Conservation (phyloP, 495 filamentous ascomycete genomes). For the Evansstolkia leycettana region DNA sequence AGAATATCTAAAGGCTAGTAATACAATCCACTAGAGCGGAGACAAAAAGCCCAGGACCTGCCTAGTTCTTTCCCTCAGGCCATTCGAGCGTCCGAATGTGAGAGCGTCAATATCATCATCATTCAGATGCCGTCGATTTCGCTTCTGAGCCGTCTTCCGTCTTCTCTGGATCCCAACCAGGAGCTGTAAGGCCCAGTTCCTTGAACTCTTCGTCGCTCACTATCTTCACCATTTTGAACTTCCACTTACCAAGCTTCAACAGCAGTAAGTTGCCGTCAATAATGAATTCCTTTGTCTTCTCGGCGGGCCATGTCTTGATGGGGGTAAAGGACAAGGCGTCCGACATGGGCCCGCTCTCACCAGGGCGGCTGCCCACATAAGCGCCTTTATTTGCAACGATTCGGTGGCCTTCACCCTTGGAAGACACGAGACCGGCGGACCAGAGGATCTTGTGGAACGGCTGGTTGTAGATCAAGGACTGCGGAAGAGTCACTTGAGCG, state of each 20-base stretch:
- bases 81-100: no score
- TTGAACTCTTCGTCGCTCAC: conserved; percentile 59
- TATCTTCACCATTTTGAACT: conserved; percentile 59
- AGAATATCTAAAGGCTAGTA: not conserved
- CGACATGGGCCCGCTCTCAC: conserved; percentile 39
- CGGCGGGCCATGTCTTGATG: conserved; percentile 42
- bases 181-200: conserved; percentile 25
- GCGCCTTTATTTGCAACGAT: conserved; percentile 45
- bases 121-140: no score
- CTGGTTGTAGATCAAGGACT: conserved; percentile 47
- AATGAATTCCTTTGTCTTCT: conserved; percentile 48
- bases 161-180: conserved; percentile 23
- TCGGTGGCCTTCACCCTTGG: conserved; percentile 53
- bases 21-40: not conserved
- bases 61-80: not conserved
- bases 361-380: conserved; percentile 52
- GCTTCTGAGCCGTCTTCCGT: no score
- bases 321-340: conserved; percentile 50
- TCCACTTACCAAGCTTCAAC: conserved; percentile 69
- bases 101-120: no score
- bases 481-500: conserved; percentile 49
- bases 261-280: conserved; percentile 52
- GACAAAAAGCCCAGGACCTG: not conserved
- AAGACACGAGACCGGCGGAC: conserved; percentile 54
- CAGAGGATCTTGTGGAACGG: conserved; percentile 52